Conservation (phyloP, 805 yeast genomes). For the Tetrapisispora nanseiensis region DNA sequence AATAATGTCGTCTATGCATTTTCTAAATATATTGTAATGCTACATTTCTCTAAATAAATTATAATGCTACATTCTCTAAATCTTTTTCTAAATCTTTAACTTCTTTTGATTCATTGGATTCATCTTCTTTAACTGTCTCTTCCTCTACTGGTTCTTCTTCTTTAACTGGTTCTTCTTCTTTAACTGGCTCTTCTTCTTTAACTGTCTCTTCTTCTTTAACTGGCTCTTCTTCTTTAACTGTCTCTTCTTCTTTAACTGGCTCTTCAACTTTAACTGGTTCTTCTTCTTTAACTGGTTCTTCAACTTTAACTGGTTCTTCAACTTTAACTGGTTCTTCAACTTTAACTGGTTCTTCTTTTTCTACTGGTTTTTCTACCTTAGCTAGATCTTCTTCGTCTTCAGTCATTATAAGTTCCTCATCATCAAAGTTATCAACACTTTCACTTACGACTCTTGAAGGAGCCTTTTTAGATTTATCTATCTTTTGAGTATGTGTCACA, state of each 20-base stretch:
- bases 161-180: neutral
- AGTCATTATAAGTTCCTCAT: slow-evolving; percentile 7
- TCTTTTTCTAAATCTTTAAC: slow-evolving; percentile 16
- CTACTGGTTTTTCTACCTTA: slow-evolving; percentile 6
- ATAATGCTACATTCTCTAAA: slow-evolving; percentile 26
- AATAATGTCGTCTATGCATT: neutral
- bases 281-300: neutral
- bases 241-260: neutral
- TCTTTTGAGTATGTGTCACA: neutral
- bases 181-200: neutral
- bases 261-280: slow-evolving; percentile 2
- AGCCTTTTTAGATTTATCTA: neutral
- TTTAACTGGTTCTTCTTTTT: slow-evolving; percentile 6
- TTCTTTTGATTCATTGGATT: neutral
- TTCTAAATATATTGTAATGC: slow-evolving; percentile 13
- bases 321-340: slow-evolving; percentile 3
- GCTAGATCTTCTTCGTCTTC: slow-evolving; percentile 9
- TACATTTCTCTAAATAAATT: slow-evolving; percentile 10
- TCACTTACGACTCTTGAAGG: slow-evolving; percentile 1
- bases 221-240: neutral
- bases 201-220: neutral
- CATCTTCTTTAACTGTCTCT: slow-evolving; percentile 2
- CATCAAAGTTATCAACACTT: slow-evolving; percentile 2
- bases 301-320: slow-evolving; percentile 2
- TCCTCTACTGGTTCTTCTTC: neutral